Evolutionary conservation across 768 basidiomycete species (phyloP).

Genomic region (Mrakia hoshinonis): DNA sequence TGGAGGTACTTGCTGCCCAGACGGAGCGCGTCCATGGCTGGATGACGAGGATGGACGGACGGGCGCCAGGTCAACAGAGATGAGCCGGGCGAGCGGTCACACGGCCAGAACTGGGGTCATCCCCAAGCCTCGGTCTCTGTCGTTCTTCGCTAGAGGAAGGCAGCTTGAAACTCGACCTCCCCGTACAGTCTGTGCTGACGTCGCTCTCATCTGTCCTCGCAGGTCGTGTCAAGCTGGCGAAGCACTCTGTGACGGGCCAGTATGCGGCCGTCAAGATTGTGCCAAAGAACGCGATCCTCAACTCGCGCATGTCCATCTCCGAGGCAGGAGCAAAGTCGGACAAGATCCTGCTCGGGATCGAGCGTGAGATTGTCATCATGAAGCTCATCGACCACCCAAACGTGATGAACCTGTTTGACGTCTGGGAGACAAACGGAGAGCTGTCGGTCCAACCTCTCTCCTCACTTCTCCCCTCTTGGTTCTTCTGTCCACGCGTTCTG

Average conservation of each 20-base stretch:
- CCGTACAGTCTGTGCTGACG: not conserved
- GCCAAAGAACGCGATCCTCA: slow-evolving; percentile 59
- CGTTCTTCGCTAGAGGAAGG: too few relatives aligned
- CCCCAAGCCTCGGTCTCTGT: too few relatives aligned
- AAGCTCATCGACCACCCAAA: slow-evolving; percentile 94
- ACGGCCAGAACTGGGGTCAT: too few relatives aligned
- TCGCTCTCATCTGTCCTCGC: not conserved
- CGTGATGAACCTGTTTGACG: slow-evolving; percentile 87
- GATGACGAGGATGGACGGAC: too few relatives aligned
- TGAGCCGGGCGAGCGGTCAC: too few relatives aligned
- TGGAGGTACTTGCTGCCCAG: too few relatives aligned
- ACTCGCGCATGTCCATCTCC: slow-evolving; percentile 59
- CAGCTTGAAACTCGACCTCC: too few relatives aligned
- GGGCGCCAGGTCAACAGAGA: too few relatives aligned
- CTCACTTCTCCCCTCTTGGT: not conserved
- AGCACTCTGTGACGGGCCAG: slow-evolving; percentile 77
- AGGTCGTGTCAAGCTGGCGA: slow-evolving; percentile 86
- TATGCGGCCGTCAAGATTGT: slow-evolving; percentile 93
- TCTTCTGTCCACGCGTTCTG: not conserved
- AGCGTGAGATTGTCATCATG: slow-evolving; percentile 95
- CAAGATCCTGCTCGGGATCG: slow-evolving; percentile 67
- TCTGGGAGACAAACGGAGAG: slow-evolving; percentile 86
- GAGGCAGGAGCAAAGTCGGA: slow-evolving; percentile 66
- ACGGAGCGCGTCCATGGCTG: too few relatives aligned
- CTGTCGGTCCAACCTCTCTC: slow-evolving; percentile 48